Evolutionary conservation across 2,329 filamentous ascomycete genomes (phyloP).

Genomic region (Apiospora malaysiana): DNA sequence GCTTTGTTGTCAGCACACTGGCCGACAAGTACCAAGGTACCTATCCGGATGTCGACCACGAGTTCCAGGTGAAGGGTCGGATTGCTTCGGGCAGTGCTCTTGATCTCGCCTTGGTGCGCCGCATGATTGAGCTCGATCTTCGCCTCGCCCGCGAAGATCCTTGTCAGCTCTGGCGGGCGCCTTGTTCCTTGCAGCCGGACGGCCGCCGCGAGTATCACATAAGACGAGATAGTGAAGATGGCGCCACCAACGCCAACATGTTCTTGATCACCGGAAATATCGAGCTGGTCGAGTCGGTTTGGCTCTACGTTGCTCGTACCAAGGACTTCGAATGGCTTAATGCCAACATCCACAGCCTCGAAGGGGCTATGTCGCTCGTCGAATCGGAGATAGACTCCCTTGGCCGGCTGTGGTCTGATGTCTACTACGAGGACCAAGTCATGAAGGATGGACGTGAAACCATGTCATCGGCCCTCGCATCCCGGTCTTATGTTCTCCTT

Average conservation of each 20-base stretch:
- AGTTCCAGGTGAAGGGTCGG: constrained; percentile 27
- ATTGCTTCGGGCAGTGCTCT: constrained; percentile 23
- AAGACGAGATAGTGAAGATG: constrained; percentile 25
- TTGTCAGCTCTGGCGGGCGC: constrained; percentile 25
- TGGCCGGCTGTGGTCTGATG: constrained; percentile 26
- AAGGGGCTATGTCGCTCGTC: constrained; percentile 21
- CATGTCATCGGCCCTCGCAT: constrained; percentile 24
- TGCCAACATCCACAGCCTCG: constrained; percentile 21
- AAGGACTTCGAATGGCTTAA: constrained; percentile 25
- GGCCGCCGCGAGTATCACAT: constrained; percentile 27
- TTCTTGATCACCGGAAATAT: constrained; percentile 27
- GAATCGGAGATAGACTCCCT: constrained; percentile 22
- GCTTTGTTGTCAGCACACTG: constrained; percentile 27
- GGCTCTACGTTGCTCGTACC: constrained; percentile 26
- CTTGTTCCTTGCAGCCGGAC: constrained; percentile 26
- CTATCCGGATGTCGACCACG: constrained; percentile 28
- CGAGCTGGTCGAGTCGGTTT: constrained; percentile 26
- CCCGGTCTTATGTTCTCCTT: constrained; percentile 24
- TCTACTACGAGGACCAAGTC: constrained; percentile 28
- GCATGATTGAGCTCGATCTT: constrained; percentile 27
- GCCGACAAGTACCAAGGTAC: constrained; percentile 27
- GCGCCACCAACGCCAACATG: constrained; percentile 26
- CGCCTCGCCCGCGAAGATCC: constrained; percentile 27
- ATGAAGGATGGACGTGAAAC: constrained; percentile 28
- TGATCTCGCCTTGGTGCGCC: constrained; percentile 25